Base-by-base conservation (phyloP, 345 rosid species). In the Populus simonii region DNA sequence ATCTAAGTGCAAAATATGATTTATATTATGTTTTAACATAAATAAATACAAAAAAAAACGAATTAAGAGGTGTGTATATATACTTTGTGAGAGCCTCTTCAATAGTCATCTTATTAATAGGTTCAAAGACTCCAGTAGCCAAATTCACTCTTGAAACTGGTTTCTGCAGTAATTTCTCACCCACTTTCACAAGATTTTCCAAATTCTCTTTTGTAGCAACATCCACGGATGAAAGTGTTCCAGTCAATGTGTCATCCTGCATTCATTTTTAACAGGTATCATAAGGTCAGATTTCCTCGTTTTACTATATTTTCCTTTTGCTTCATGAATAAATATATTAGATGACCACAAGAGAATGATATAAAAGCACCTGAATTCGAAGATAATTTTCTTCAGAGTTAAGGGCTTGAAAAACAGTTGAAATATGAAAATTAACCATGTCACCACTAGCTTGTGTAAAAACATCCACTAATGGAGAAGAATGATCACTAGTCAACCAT, bases 401-500 rank as follows among this genome's bases (percentile, higher is more conserved):
- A 7, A 91, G 86, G 66, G 92, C 87, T 66, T 80, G 80, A 27
- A 89, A 92, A 1, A 89, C 87, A 0, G 80, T 68, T 13, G 88
- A 80, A 36, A 90, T 77, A 78, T 91, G 92, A 49, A 80, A 79
- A 77, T 92, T 94, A 49, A 89, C 91, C 90, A 90, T 88, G 69
- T 89, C 92, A 6, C 82, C 76, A 41, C 97, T 90, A 1, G 94
- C 94, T 71, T 92, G 91, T 38, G 31, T 88, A 39, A 89, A 90
- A 4, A 83, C 83, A 76, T 92, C 92, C 6, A 90, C 79, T 72
- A 90, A 71, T 1, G 97, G 97, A 4, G 89, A 85, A 8, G 88
- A 82, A 18, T 78, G 80, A 36, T 78, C 87, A 8, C 82, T 71
- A 53, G 86, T 87, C 61, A 89, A 82, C 97, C 97, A 92, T 27